These are phyloP conservation scores for Suaeda aralocaspica DNA, from an alignment of 148 eudicot genomes.

Conservation along the genomic window DNA sequence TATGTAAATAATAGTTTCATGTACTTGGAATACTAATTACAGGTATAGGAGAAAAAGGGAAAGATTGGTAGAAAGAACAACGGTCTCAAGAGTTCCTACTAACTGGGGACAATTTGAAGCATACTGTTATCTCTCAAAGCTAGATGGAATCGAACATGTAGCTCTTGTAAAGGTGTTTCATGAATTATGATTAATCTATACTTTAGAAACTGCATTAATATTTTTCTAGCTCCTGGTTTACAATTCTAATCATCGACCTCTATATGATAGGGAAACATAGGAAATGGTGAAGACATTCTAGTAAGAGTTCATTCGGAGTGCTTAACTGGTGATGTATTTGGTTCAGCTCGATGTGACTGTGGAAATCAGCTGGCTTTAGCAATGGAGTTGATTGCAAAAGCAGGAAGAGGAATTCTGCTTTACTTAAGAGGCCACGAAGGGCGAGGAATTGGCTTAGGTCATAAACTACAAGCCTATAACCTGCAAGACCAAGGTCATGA, in stretches of 20 bases:
- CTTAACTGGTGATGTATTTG: constrained; percentile 91
- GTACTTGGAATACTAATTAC: constrained; percentile 13
- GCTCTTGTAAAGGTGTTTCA: constrained; percentile 64
- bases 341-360: constrained; percentile 89
- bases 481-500: constrained; percentile 92
- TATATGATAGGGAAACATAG: constrained; percentile 57
- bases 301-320: constrained; percentile 96
- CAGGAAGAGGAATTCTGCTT: constrained; percentile 72
- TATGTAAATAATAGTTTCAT: neutral
- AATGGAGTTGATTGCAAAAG: constrained; percentile 69
- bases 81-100: constrained; percentile 64
- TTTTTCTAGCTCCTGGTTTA: too few species aligned
- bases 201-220: neutral
- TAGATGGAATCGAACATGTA: constrained; percentile 78
- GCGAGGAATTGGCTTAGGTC: constrained; percentile 89
- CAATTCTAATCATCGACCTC: too few species aligned
- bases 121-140: constrained; percentile 63
- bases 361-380: constrained; percentile 78
- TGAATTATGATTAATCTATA: neutral
- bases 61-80: constrained; percentile 66
- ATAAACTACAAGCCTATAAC: constrained; percentile 85
- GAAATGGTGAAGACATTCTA: constrained; percentile 75
- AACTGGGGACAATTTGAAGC: constrained; percentile 77
- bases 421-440: constrained; percentile 96
- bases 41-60: constrained; percentile 91